Base-by-base conservation (phyloP, 257 asterid genomes). In the Solanum lycopersicoides region DNA sequence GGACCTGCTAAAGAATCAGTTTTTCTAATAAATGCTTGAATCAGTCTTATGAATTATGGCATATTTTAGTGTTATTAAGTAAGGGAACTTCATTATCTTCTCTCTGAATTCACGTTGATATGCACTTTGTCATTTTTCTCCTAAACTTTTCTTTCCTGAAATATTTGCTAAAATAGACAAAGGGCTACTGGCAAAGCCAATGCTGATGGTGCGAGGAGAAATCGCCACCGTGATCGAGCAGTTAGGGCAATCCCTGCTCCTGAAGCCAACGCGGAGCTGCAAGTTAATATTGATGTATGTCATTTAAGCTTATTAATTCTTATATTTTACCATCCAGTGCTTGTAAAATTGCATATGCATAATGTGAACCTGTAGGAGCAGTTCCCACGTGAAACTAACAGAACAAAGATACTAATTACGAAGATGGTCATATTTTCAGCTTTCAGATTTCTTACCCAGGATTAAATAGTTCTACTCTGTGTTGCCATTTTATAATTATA, bases 251-350 rank as follows among this genome's bases (percentile, higher is more conserved):
- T 92, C 15, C 94, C 97, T 89, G 98, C 95, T 84, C 98, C 96
- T 20, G 98, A 94, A 89, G 98, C 98, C 92, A 96, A 95, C 79
- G 98, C 98, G 28, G 98, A 96, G 92, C 92, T 96, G 89, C 98
- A 95, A 90, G 77, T 90, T 88, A 96, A 95, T 90, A 93, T 96
- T 85, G 98, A 96, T 88, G 98, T 95, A 94, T 53, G 98, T 66
- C 86, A 4, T 66, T 42, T 65, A 47, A 83, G 60, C 86, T 35
- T 50, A 21, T 25, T 23, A 71, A 72, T 35, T 11, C 69, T 63
- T 21, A 39, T 87, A 79, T 32, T 71, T 25, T 30, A 45, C 66
- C 66, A 79, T 44, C 18, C n/a, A 28, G 15, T 35, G 13, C 84
- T 14, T 77, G 83, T 42, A 77, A 42, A 28, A 45, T 79, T 79